Evolutionary conservation across 495 filamentous ascomycete species (phyloP).

Genomic region (Jackrogersella minutella): DNA sequence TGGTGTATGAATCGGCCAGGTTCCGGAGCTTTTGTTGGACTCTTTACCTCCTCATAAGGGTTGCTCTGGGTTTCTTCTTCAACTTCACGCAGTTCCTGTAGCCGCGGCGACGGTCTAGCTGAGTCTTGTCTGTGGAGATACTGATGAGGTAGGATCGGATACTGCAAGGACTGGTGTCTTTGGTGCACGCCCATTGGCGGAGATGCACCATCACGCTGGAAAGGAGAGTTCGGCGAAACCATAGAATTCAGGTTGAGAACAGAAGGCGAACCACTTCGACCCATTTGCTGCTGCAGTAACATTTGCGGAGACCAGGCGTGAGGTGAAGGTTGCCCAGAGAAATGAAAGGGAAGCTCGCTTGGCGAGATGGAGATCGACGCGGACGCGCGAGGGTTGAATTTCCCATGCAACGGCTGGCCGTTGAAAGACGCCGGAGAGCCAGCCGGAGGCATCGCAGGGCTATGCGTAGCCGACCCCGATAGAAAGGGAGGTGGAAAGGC

Average conservation of each 20-base stretch:
- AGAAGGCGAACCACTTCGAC: constrained; percentile 66
- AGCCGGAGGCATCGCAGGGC: constrained; percentile 60
- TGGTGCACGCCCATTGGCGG: constrained; percentile 57
- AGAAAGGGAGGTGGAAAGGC: constrained; percentile 67
- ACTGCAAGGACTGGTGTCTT: constrained; percentile 67
- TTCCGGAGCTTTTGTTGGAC: constrained; percentile 58
- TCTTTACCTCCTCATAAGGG: constrained; percentile 56
- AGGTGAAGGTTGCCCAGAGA: constrained; percentile 52
- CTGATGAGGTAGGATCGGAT: constrained; percentile 62
- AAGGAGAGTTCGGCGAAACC: constrained; percentile 61
- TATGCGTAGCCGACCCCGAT: constrained; percentile 62
- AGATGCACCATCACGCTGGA: constrained; percentile 57
- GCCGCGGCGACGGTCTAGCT: constrained; percentile 62
- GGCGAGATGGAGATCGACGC: constrained; percentile 61
- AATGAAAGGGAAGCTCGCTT: constrained; percentile 54
- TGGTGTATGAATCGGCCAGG: constrained; percentile 49
- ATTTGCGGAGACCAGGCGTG: constrained; percentile 64
- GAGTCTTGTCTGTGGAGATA: constrained; percentile 59
- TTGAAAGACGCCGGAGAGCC: constrained; percentile 66
- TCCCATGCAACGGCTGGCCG: constrained; percentile 52
- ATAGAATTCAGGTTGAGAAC: constrained; percentile 57
- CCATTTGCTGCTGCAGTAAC: constrained; percentile 59
- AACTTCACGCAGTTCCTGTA: constrained; percentile 62
- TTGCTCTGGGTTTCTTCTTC: constrained; percentile 60
- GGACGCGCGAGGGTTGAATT: constrained; percentile 63